Percentiles rank a stretch among this genome's conserved stretches.
Evolutionary conservation across 306 rosid species (phyloP).

Genomic region (Albizia julibrissin): DNA sequence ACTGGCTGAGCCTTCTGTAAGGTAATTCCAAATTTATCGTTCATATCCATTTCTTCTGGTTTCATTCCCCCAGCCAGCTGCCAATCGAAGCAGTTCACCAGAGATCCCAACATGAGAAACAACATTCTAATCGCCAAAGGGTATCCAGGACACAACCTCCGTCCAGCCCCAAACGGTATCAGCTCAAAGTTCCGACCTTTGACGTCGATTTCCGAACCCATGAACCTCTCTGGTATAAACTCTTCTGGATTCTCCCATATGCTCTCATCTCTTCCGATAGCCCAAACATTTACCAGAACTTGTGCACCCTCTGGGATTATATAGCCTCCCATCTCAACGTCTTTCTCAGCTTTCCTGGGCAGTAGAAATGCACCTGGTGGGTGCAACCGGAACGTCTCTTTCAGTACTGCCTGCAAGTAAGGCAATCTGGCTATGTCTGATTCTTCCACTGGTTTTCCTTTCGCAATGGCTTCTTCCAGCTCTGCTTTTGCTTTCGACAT

Average conservation of each 20-base stretch:
- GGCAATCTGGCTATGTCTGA: conserved; percentile 42
- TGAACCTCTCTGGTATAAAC: conserved; percentile 40
- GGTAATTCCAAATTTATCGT: conserved; percentile 24
- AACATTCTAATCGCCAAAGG: conserved; percentile 40
- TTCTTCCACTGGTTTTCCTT: conserved; percentile 46
- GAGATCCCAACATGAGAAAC: conserved; percentile 40
- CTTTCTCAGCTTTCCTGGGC: conserved; percentile 38
- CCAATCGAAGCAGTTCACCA: conserved; percentile 50
- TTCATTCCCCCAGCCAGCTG: conserved; percentile 39
- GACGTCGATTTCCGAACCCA: conserved; percentile 30
- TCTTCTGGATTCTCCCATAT: conserved; percentile 37
- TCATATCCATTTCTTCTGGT: conserved; percentile 40
- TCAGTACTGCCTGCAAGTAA: conserved; percentile 43
- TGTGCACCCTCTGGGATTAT: conserved; percentile 45
- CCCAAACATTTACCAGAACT: conserved; percentile 47
- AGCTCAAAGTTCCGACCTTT: conserved; percentile 44
- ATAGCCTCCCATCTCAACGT: conserved; percentile 36
- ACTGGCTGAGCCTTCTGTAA: conserved; percentile 36
- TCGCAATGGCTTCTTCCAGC: conserved; percentile 36
- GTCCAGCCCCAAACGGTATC: conserved; percentile 40
- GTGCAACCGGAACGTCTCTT: not conserved
- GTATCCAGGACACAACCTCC: conserved; percentile 38
- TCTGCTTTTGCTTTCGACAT: conserved; percentile 44
- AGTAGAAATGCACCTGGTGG: conserved; percentile 34
- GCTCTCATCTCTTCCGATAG: conserved; percentile 13